Evolutionary conservation across 345 rosid genomes (phyloP).

Genomic region (Abelmoschus esculentus): DNA sequence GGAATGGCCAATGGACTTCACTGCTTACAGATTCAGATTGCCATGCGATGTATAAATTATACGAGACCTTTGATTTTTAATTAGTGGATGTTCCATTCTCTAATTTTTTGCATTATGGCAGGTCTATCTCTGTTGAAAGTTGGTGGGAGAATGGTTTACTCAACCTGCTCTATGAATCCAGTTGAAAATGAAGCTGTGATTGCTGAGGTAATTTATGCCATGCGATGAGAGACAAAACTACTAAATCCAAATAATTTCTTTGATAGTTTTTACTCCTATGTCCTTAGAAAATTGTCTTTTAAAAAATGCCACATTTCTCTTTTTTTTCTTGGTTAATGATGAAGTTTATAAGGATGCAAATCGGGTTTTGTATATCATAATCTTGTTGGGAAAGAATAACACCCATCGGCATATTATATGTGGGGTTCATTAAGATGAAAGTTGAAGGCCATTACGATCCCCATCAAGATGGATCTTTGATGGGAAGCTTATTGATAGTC

Average conservation of each 20-base stretch:
- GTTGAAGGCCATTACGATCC: not conserved
- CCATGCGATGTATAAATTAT: slow-evolving; percentile 66
- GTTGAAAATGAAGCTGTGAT: slow-evolving; percentile 97
- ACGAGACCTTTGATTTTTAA: slow-evolving; percentile 2
- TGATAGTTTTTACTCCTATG: not conserved
- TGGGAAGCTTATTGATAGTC: not conserved
- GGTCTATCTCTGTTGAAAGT: slow-evolving; percentile 80
- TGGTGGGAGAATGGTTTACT: slow-evolving; percentile 97
- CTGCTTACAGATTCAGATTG: slow-evolving; percentile 76
- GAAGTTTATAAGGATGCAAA: not conserved
- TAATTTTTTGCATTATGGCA: slow-evolving; percentile 23
- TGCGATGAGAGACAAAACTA: not conserved
- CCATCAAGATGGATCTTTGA: not conserved
- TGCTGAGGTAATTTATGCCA: slow-evolving; percentile 53
- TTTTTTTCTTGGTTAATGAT: not conserved
- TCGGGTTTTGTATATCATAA: not conserved
- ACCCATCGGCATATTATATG: not conserved
- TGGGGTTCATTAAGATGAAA: not conserved
- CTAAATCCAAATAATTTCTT: not conserved
- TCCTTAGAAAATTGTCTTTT: not conserved
- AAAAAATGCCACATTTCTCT: not conserved
- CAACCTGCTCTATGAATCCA: slow-evolving; percentile 98
- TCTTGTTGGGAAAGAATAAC: not conserved
- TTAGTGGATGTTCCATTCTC: not conserved
- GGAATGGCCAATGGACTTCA: slow-evolving; percentile 93